Base-by-base conservation (phyloP, 2,329 filamentous ascomycete genomes). In the Trichoderma citrinoviride region DNA sequence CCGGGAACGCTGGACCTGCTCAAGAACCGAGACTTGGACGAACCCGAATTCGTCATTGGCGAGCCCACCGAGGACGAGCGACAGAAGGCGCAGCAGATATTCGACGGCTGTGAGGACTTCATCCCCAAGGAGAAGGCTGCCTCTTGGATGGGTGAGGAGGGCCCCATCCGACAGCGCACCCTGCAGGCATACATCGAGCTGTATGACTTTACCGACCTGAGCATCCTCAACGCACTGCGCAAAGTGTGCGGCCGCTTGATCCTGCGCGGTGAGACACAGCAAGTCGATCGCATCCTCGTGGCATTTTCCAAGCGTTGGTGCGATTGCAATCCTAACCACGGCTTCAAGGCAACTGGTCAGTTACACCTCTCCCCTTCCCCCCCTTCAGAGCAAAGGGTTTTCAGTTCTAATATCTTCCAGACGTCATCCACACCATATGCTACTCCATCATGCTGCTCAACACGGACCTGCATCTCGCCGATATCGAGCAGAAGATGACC, bases 401-500 rank as follows among this genome's bases (percentile, higher is more conserved):
- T 2, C 7, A 21, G 14, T 21, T 68, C 77, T 79, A 71, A 82
- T 68, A 23, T 7, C 17, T 7, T 67, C 40, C 55, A 90, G 94
- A 98, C 79, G 90, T 98, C 54, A 93, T 99, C 19, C 94, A 99
- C 76, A 97, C 93, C 25, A 96, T 98, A 68, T 96, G 92, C 78
- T 99, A 98, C 77, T 97, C 95, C 1, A 87, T 99, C 68, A 89
- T 99, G 73, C 83, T 99, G 12, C 84, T 99, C 68, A 99, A 99
- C 73, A 99, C 95, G 40, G 95, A 99, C 79, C 82, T 99, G 64
- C 94, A 99, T 73, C 78, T 98, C 73, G 95, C 94, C 65, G 93
- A 98, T 73, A 97, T 98, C 70, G 93, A 96, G 67, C 88, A 91
- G 71, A 96, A 96, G 80, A 99, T 99, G 95, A 98, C 94, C 1